These are phyloP conservation scores for Dictyostelium purpureum DNA, from an alignment of 78 protist genomes.

Conservation along the genomic window DNA sequence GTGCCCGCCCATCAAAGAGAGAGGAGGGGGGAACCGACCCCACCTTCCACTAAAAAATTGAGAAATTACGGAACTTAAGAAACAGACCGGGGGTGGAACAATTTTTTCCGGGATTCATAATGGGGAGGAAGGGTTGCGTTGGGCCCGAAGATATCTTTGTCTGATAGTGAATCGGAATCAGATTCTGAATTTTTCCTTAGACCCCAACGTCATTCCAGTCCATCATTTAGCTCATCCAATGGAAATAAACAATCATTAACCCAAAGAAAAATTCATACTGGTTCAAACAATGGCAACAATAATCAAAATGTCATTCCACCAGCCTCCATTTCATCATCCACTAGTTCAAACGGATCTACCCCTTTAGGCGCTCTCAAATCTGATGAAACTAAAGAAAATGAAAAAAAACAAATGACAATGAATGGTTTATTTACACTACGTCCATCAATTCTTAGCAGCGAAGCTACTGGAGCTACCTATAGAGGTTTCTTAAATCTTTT, in stretches of 20 bases:
- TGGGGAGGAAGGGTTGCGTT: too few species aligned
- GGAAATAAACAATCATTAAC: neutral
- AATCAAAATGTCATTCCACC: neutral
- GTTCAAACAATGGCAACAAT: neutral
- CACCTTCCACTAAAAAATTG: too few species aligned
- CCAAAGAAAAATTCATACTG: neutral
- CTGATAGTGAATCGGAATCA: conserved; percentile 48
- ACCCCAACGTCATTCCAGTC: neutral
- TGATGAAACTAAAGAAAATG: neutral
- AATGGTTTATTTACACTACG: conserved; percentile 34
- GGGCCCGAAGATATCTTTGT: neutral
- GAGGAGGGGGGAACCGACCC: neutral
- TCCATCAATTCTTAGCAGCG: conserved; percentile 49
- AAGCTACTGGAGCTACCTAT: conserved; percentile 12
- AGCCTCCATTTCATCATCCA: too few species aligned
- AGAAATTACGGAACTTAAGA: too few species aligned
- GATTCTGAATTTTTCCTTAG: conserved; percentile 43
- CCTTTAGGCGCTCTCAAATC: neutral
- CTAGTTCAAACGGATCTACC: too few species aligned
- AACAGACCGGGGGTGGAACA: conserved; percentile 39
- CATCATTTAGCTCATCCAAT: neutral
- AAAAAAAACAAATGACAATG: neutral
- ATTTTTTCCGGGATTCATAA: conserved; percentile 45
- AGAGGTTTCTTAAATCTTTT: conserved; percentile 57
- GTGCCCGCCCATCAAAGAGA: too few species aligned